These are phyloP conservation scores for Ogataea methanolica DNA, from an alignment of 805 yeast species.

Conservation along the genomic window DNA sequence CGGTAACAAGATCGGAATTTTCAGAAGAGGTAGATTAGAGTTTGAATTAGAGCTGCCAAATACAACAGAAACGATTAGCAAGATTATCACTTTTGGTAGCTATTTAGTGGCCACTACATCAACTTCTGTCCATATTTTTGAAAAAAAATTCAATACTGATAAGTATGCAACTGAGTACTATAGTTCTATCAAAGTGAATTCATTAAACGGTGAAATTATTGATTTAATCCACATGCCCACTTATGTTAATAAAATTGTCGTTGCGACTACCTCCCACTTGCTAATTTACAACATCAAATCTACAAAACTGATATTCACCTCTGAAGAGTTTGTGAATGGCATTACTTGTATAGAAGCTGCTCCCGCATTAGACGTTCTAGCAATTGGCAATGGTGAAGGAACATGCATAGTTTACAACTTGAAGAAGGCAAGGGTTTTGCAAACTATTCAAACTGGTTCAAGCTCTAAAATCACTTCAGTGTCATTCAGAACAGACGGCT, in stretches of 20 bases:
- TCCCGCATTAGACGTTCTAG: conserved; percentile 82
- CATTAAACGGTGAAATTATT: conserved; percentile 67
- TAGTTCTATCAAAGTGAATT: conserved; percentile 53
- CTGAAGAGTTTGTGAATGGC: conserved; percentile 46
- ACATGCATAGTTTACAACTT: conserved; percentile 62
- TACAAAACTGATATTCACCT: conserved; percentile 57
- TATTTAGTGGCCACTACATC: conserved; percentile 57
- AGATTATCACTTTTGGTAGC: conserved; percentile 70
- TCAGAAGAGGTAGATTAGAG: conserved; percentile 72
- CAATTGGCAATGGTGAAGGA: conserved; percentile 72
- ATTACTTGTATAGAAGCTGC: conserved; percentile 74
- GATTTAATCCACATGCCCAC: conserved; percentile 82
- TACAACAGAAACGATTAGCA: conserved; percentile 34
- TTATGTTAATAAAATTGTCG: conserved; percentile 80
- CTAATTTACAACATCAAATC: conserved; percentile 71
- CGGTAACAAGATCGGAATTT: conserved; percentile 69
- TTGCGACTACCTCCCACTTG: conserved; percentile 66
- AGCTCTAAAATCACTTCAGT: conserved; percentile 47
- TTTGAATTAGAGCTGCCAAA: conserved; percentile 30
- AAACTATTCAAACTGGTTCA: conserved; percentile 44
- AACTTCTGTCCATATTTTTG: conserved; percentile 26
- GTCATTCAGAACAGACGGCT: conserved; percentile 89
- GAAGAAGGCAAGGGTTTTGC: conserved; percentile 54
- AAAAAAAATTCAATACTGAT: conserved; percentile 24
- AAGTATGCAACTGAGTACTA: conserved; percentile 61